Conservation (phyloP, 768 basidiomycete genomes). For the Cantharellus cinnabarinus region DNA sequence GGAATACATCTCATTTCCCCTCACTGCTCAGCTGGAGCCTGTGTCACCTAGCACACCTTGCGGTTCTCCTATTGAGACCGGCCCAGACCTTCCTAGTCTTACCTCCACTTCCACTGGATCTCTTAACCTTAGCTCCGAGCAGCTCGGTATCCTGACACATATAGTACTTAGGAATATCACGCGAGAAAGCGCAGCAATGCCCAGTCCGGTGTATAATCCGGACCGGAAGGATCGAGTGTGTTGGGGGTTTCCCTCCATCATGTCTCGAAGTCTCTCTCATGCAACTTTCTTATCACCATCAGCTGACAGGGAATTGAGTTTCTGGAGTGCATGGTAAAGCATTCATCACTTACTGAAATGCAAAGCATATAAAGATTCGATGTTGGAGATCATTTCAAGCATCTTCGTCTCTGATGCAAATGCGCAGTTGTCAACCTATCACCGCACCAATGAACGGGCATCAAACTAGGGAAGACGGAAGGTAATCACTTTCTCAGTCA, state of each 20-base stretch:
- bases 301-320: constrained; percentile 18
- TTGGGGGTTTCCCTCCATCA: constrained; percentile 31
- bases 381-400: constrained; percentile 45
- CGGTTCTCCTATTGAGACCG: no score
- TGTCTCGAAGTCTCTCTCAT: constrained; percentile 38
- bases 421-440: constrained; percentile 3
- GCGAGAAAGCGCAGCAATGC: constrained; percentile 41
- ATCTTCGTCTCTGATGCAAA: constrained; percentile 15
- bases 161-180: constrained; percentile 43
- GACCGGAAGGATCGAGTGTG: constrained; percentile 56
- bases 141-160: no score
- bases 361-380: constrained; percentile 56
- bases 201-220: constrained; percentile 50
- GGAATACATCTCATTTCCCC: no score
- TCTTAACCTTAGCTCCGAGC: no score
- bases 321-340: not conserved
- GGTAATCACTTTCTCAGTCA: constrained; percentile 44
- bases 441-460: not conserved
- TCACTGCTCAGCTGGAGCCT: no score
- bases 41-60: no score
- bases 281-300: constrained; percentile 68
- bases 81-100: no score
- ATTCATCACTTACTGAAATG: constrained; percentile 46
- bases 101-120: no score
- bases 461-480: not conserved